phyloP scores from a whole-genome alignment of 352 stramenopile genomes.

The Phytophthora tentaculata region DNA sequence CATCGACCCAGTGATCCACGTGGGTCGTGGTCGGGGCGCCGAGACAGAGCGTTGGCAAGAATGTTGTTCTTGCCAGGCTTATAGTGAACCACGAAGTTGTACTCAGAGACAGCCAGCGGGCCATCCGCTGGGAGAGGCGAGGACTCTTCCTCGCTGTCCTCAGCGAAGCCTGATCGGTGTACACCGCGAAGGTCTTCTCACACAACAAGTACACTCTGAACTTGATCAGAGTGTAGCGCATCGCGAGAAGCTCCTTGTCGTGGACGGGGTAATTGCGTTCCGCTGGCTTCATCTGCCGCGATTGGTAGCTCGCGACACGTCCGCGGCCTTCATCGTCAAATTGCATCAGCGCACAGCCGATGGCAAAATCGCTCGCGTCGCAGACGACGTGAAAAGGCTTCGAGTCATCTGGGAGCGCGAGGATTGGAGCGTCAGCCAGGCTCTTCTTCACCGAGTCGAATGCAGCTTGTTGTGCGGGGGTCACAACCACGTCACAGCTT shows the following conservation, averaged over 20 bases:
- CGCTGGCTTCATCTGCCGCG: neutral
- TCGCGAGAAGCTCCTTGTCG: neutral
- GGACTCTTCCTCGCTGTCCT: neutral
- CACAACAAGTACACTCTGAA: conserved; percentile 1
- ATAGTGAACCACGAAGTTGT: neutral
- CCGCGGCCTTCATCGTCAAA: neutral
- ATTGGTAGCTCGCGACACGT: neutral
- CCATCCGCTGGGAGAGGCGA: neutral
- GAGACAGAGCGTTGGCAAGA: neutral
- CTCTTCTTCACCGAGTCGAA: conserved; percentile 7
- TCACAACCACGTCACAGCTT: neutral
- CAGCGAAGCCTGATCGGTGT: neutral
- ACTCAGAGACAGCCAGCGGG: neutral
- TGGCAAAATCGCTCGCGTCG: neutral
- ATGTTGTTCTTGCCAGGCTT: neutral
- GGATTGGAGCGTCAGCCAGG: neutral
- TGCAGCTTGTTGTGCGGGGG: neutral
- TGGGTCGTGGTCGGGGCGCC: neutral
- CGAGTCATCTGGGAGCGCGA: neutral
- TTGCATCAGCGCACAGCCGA: conserved; percentile 1
- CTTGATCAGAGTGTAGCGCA: neutral
- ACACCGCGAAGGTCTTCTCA: neutral
- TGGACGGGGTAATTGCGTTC: conserved; percentile 4
- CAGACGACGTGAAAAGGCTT: conserved; percentile 2
- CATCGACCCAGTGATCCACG: neutral